These are phyloP conservation scores for Pelagomonas calceolata DNA, from an alignment of 108 stramenopile genomes.

Conservation along the genomic window DNA sequence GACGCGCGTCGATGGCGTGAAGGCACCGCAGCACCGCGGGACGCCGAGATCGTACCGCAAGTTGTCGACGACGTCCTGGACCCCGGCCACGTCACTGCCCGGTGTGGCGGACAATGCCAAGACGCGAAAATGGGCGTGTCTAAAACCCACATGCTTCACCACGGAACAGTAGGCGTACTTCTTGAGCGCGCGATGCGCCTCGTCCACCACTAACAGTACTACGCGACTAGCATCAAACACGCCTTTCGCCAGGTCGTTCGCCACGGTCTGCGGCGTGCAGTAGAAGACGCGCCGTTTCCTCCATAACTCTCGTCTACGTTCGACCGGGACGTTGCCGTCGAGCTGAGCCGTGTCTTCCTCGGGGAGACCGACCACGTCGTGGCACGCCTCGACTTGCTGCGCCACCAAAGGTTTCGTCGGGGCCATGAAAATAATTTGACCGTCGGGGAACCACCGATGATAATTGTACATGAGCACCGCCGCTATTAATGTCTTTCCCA, in stretches of 20 bases:
- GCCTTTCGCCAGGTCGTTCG: conserved; percentile 66
- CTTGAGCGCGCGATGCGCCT: conserved; percentile 89
- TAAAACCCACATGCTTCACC: conserved; percentile 39
- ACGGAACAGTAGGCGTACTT: conserved; percentile 72
- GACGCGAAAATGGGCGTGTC: conserved; percentile 30
- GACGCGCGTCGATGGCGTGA: no score
- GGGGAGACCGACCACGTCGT: conserved; percentile 65
- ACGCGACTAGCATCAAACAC: conserved; percentile 42
- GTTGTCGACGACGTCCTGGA: conserved; percentile 61
- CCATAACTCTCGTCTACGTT: conserved; percentile 44
- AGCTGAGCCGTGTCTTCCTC: conserved; percentile 62
- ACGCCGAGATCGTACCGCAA: no score
- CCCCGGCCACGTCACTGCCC: conserved; percentile 68
- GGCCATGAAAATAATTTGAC: conserved; percentile 52
- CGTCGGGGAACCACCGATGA: conserved; percentile 59
- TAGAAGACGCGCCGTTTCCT: conserved; percentile 68
- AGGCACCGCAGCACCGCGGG: no score
- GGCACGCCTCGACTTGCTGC: conserved; percentile 88
- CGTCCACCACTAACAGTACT: conserved; percentile 87
- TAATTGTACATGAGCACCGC: conserved; percentile 97
- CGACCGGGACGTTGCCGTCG: conserved; percentile 37
- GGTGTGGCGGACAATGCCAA: conserved; percentile 88
- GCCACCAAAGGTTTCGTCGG: conserved; percentile 88
- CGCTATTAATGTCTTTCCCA: conserved; percentile 97
- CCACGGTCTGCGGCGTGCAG: conserved; percentile 89